Evolutionary conservation across 257 asterid species (phyloP).

Genomic region (Penstemon eatonii): DNA sequence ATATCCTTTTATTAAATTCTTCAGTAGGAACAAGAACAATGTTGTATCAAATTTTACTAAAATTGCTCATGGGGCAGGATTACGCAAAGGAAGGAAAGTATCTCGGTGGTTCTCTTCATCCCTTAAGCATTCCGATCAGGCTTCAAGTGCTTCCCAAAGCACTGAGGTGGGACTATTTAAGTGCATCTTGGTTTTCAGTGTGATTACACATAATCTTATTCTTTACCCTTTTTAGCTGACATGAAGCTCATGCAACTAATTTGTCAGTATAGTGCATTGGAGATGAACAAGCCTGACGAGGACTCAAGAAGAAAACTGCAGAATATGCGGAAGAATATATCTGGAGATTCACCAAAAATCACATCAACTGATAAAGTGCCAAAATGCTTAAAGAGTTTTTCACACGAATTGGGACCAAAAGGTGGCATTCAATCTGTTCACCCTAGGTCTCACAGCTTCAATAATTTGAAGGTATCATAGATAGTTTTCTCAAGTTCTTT

Average conservation of each 20-base stretch:
- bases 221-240: slow-evolving; percentile 21
- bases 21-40: slow-evolving; percentile 19
- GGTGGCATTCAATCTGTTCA: slow-evolving; percentile 67
- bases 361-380: slow-evolving; percentile 43
- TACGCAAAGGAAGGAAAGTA: slow-evolving; percentile 70
- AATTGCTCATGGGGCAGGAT: slow-evolving; percentile 49
- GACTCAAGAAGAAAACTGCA: slow-evolving; percentile 45
- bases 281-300: slow-evolving; percentile 43
- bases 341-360: slow-evolving; percentile 47
- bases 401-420: slow-evolving; percentile 88
- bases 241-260: slow-evolving; percentile 29
- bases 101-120: slow-evolving; percentile 81
- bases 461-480: slow-evolving; percentile 72
- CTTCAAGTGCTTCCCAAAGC: slow-evolving; percentile 40
- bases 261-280: slow-evolving; percentile 52
- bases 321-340: slow-evolving; percentile 43
- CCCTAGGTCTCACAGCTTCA: slow-evolving; percentile 79
- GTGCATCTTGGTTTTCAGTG: slow-evolving; percentile 26
- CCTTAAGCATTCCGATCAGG: slow-evolving; percentile 62
- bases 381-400: slow-evolving; percentile 76
- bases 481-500: slow-evolving; percentile 24
- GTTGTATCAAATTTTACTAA: slow-evolving; percentile 22
- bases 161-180: slow-evolving; percentile 40
- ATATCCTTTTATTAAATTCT: slow-evolving; percentile 23
- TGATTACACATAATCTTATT: slow-evolving; percentile 13